Base-by-base conservation (phyloP, 2,329 filamentous ascomycete genomes). In the Calonectria montana region DNA sequence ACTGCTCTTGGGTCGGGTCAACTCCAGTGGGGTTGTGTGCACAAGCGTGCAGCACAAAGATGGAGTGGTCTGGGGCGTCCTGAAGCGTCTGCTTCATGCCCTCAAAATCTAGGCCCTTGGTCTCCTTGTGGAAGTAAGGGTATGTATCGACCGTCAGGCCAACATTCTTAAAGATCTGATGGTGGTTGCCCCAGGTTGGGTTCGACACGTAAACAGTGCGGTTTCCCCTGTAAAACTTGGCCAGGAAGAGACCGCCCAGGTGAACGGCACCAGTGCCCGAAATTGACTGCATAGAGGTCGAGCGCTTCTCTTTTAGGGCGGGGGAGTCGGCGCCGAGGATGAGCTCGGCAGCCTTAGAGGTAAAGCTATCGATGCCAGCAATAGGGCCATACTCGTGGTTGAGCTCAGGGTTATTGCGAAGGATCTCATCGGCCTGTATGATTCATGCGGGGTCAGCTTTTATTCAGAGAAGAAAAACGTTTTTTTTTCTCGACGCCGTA, bases 341-440 rank as follows among this genome's bases (percentile, higher is more conserved):
- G 79, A 98, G 89, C 87, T 97, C 96, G 82, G 96, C 94, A 27
- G 97, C 96, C 82, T 97, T 97, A 78, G 91, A 89, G 71, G 95
- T 98, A 87, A 98, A 97, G 74, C 93, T 89, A 68, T 92, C 86
- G 71, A 98, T 90, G 81, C 97, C 97, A 74, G 95, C 94, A 83
- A 99, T 99, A 71, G 97, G 96, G 72, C 97, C 94, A 86, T 99
- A 99, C 89, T 99, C 97, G 88, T 99, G 96, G 87, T 99, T 97
- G 79, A 97, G 89, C 72, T 94, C 90, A 81, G 96, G 95, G 85
- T 98, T 95, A 82, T 93, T 93, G 84, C 92, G 94, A 77, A 98
- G 91, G 80, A 95, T 91, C 76, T 97, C 93, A 83, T 98, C 96
- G 79, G 97, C 97, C 96, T 98, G 82, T 6, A 13, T 74, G 76